These are phyloP conservation scores for Smithsoniella earleae DNA, from an alignment of 163 green algal species.

Conservation along the genomic window DNA sequence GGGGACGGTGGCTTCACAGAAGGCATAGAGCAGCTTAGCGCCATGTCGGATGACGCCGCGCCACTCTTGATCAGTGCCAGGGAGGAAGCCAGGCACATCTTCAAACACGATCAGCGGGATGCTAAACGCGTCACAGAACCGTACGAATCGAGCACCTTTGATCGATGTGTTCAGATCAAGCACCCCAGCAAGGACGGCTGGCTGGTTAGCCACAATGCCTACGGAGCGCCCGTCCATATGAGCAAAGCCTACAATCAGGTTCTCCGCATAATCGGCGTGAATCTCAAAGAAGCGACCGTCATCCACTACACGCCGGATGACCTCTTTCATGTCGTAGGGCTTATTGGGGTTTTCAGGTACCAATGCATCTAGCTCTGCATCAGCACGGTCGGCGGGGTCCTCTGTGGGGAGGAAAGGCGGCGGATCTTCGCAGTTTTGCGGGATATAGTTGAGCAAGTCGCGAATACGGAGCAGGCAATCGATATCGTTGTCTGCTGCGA, in stretches of 20 bases:
- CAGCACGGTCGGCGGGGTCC: conserved; percentile 41
- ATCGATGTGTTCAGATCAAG: conserved; percentile 63
- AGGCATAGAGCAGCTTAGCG: conserved; percentile 67
- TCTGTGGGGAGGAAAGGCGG: conserved; percentile 31
- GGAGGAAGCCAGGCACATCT: conserved; percentile 65
- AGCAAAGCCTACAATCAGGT: conserved; percentile 61
- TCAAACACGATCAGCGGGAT: conserved; percentile 65
- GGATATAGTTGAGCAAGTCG: conserved; percentile 53
- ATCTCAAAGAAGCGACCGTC: conserved; percentile 36
- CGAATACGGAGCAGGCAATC: conserved; percentile 48
- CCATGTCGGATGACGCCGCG: conserved; percentile 59
- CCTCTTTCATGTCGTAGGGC: conserved; percentile 59
- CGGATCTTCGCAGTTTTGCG: conserved; percentile 39
- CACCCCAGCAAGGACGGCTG: conserved; percentile 51
- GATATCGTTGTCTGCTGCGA: conserved; percentile 59
- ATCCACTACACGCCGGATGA: conserved; percentile 43
- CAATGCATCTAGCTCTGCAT: conserved; percentile 45
- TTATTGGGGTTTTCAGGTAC: conserved; percentile 42
- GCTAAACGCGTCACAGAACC: conserved; percentile 66
- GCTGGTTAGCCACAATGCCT: conserved; percentile 64
- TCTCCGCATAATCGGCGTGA: conserved; percentile 44
- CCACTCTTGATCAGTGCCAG: conserved; percentile 54
- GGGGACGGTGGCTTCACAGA: conserved; percentile 59
- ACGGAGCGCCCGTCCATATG: conserved; percentile 50
- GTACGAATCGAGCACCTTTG: conserved; percentile 58